Evolutionary conservation across 805 yeast genomes (phyloP).

Genomic region (Priceomyces fermenticarens): DNA sequence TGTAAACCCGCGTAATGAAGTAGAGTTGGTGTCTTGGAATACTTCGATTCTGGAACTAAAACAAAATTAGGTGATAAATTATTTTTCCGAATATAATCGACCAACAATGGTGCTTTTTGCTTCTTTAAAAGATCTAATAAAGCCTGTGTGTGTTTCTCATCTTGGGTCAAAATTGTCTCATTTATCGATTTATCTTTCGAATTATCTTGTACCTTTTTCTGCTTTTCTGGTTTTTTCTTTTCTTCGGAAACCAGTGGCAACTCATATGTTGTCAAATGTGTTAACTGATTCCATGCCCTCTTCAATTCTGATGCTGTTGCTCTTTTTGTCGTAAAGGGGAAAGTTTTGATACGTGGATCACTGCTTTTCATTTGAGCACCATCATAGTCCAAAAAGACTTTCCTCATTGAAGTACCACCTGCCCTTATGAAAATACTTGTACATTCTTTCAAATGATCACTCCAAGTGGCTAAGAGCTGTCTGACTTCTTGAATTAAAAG

Average conservation of each 20-base stretch:
- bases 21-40: conserved; percentile 61
- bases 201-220: conserved; percentile 15
- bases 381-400: conserved; percentile 63
- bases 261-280: conserved; percentile 53
- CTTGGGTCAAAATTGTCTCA: conserved; percentile 5
- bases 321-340: conserved; percentile 88
- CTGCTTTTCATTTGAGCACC: conserved; percentile 48
- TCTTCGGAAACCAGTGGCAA: conserved; percentile 50
- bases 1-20: conserved; percentile 75
- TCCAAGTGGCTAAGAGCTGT: conserved; percentile 67
- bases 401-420: conserved; percentile 65
- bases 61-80: conserved; percentile 49
- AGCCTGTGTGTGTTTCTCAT: conserved; percentile 56
- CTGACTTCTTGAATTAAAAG: conserved; percentile 78
- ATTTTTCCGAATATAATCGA: conserved; percentile 59
- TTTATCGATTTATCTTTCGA: conserved; percentile 11
- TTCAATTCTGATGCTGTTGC: conserved; percentile 81
- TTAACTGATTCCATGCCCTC: conserved; percentile 77
- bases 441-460: conserved; percentile 54
- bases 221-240: conserved; percentile 17
- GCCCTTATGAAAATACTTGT: conserved; percentile 77
- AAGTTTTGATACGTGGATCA: conserved; percentile 62
- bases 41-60: conserved; percentile 55
- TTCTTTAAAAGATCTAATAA: conserved; percentile 59
- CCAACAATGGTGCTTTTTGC: conserved; percentile 72